phyloP scores from a whole-genome alignment of 768 basidiomycete genomes.

The Naematelia aurantialba region DNA sequence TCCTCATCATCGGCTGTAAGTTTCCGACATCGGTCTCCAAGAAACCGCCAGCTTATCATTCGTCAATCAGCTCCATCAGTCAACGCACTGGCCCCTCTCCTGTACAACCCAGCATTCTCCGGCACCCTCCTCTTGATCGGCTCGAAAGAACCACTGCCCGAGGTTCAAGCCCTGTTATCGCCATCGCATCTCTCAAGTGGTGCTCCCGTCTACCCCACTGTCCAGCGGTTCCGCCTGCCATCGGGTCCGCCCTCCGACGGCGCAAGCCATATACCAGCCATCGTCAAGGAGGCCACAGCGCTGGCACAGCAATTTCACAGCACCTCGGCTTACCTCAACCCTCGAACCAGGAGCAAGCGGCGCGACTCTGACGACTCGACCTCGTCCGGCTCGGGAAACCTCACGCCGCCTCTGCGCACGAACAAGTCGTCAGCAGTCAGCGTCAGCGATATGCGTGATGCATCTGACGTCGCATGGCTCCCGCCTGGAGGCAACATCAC shows the following conservation, averaged over 20 bases:
- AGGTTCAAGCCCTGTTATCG: slow-evolving; percentile 23
- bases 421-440: not conserved
- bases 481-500: not conserved
- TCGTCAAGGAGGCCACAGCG: slow-evolving; percentile 21
- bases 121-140: slow-evolving; percentile 30
- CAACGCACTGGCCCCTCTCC: slow-evolving; percentile 24
- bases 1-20: slow-evolving; percentile 33
- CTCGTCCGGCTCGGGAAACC: not conserved
- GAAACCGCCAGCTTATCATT: not conserved
- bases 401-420: slow-evolving; percentile 1
- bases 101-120: slow-evolving; percentile 27
- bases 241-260: not conserved
- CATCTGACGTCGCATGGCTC: not conserved
- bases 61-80: slow-evolving; percentile 19
- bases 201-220: slow-evolving; percentile 17
- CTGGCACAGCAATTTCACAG: not conserved
- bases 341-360: not conserved
- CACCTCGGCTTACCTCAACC: not conserved
- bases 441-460: not conserved
- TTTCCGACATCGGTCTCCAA: not conserved
- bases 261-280: slow-evolving; percentile 11
- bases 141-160: slow-evolving; percentile 13
- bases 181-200: slow-evolving; percentile 14
- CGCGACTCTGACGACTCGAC: slow-evolving; percentile 9
- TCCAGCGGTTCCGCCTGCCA: slow-evolving; percentile 22